Percentiles rank a stretch among this genome's conserved stretches.
These are phyloP conservation scores for Dittrichia graveolens DNA, from an alignment of 129 eudicot genomes.

Conservation along the genomic window DNA sequence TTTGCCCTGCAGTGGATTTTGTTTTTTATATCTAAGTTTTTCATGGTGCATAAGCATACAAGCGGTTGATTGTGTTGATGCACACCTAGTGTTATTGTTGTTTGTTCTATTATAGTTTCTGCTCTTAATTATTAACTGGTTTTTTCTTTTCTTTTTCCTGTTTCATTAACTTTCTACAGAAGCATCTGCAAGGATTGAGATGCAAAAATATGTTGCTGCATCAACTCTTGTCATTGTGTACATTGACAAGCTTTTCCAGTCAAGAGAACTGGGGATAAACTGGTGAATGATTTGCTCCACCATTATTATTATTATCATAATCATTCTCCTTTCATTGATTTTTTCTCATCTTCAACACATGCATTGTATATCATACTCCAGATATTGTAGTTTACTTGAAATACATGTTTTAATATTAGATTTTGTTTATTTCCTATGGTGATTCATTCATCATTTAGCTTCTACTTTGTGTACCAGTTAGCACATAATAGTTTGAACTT, in stretches of 20 bases:
- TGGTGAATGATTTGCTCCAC: slow-evolving; percentile 52
- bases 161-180: slow-evolving; percentile 37
- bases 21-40: no score
- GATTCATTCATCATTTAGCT: no score
- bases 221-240: slow-evolving; percentile 61
- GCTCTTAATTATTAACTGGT: slow-evolving; percentile 1
- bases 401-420: background rate
- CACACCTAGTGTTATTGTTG: background rate
- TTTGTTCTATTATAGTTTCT: slow-evolving; percentile 13
- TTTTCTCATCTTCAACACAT: background rate
- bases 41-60: background rate
- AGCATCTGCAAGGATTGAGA: slow-evolving; percentile 66
- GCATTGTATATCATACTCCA: no score
- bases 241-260: slow-evolving; percentile 72
- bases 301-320: background rate
- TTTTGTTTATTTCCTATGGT: background rate
- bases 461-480: no score
- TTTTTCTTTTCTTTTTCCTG: slow-evolving; percentile 14
- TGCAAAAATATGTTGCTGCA: slow-evolving; percentile 74
- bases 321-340: background rate
- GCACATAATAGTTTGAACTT: no score
- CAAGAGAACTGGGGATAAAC: slow-evolving; percentile 75
- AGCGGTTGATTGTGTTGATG: background rate
- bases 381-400: background rate
- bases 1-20: no score